Evolutionary conservation across 305 asterid species (phyloP).

Genomic region (Rubia peregrina): DNA sequence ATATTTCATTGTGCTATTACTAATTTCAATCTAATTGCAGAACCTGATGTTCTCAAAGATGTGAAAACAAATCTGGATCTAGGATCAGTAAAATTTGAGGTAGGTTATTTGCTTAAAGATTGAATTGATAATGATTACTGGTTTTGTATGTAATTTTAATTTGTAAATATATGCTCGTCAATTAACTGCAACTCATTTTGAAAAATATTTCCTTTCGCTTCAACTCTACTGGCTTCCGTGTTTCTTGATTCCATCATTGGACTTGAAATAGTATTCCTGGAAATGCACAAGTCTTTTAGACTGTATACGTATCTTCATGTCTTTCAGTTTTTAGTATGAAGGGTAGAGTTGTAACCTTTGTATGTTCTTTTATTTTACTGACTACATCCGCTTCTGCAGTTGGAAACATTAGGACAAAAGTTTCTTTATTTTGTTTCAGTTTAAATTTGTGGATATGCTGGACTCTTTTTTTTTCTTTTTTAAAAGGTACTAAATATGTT

Average conservation of each 20-base stretch:
- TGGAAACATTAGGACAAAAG: background rate
- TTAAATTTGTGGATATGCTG: background rate
- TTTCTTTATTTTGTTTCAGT: background rate
- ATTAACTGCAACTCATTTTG: background rate
- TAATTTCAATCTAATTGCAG: constrained; percentile 39
- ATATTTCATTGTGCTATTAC: background rate
- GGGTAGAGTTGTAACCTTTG: background rate
- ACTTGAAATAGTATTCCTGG: background rate
- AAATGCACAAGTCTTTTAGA: background rate
- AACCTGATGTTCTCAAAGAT: constrained; percentile 94
- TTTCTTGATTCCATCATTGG: background rate
- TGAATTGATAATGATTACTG: background rate
- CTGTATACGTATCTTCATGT: background rate
- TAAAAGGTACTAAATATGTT: too few relatives aligned
- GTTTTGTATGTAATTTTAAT: background rate
- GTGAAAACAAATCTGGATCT: constrained; percentile 92
- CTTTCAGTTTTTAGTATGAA: background rate
- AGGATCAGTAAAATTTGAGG: constrained; percentile 96
- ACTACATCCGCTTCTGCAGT: background rate
- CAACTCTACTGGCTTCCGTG: background rate
- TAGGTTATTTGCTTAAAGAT: constrained; percentile 13
- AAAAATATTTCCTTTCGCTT: background rate
- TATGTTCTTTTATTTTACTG: background rate
- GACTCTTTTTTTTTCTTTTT: background rate
- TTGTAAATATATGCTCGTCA: background rate